phyloP scores from a whole-genome alignment of 768 basidiomycete species.

The Panellus pusillus region DNA sequence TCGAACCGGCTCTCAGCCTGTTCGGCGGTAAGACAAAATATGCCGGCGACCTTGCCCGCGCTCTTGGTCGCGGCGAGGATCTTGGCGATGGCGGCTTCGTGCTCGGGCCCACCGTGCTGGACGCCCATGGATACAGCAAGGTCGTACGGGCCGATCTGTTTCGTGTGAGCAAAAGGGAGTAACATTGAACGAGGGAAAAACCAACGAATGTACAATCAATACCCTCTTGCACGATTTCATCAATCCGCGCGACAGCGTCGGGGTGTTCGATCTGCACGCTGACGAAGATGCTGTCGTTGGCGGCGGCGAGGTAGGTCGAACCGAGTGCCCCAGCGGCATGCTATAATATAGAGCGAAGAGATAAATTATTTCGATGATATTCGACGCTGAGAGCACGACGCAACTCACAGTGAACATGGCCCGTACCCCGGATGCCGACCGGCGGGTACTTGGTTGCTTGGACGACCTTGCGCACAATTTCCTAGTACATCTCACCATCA shows the following conservation, averaged over 20 bases:
- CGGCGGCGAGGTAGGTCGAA: conserved; percentile 17
- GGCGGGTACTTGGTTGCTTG: conserved; percentile 26
- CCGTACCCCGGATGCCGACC: conserved; percentile 23
- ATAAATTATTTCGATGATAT: too few relatives aligned
- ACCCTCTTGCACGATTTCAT: conserved; percentile 24
- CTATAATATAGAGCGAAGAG: not conserved
- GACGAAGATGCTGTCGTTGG: conserved; percentile 21
- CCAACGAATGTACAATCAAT: conserved; percentile 27
- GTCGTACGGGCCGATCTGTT: conserved; percentile 27
- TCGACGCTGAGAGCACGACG: too few relatives aligned
- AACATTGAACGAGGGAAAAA: not conserved
- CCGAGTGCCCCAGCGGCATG: conserved; percentile 25
- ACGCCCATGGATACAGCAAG: conserved; percentile 27
- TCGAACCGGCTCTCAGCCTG: conserved; percentile 26
- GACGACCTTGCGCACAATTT: conserved; percentile 26
- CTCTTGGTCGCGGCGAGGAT: conserved; percentile 23
- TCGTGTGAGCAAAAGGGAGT: not conserved
- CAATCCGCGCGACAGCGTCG: conserved; percentile 24
- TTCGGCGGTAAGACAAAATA: conserved; percentile 29
- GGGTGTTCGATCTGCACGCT: conserved; percentile 28
- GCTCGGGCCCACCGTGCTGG: conserved; percentile 22
- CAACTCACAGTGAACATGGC: conserved; percentile 25
- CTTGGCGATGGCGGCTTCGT: conserved; percentile 23
- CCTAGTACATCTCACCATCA: conserved; percentile 6
- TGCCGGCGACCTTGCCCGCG: conserved; percentile 26